These are phyloP conservation scores for Phoma sp. DNA, from an alignment of 2,329 filamentous ascomycete genomes.

Conservation along the genomic window DNA sequence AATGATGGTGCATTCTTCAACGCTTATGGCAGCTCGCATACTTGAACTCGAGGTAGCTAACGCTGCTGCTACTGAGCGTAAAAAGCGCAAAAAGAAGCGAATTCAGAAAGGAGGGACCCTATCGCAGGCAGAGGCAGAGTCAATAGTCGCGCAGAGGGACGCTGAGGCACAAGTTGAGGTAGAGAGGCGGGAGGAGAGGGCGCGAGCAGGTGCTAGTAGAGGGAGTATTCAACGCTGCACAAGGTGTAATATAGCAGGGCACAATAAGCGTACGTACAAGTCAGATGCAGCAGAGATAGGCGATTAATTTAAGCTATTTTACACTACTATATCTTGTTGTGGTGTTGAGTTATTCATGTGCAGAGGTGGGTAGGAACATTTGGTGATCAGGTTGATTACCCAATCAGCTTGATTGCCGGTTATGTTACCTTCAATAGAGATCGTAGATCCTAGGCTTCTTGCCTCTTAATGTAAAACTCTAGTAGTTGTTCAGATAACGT, in stretches of 20 bases:
- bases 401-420: too few species aligned
- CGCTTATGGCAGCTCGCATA: neutral
- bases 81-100: constrained; percentile 9
- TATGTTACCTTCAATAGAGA: too few species aligned
- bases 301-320: constrained; percentile 13
- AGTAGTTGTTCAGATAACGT: too few species aligned
- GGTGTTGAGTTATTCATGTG: constrained; percentile 13
- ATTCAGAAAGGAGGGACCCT: too few species aligned
- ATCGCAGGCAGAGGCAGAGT: constrained; percentile 12
- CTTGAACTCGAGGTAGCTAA: constrained; percentile 2
- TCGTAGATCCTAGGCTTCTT: too few species aligned
- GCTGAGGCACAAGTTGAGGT: constrained; percentile 3
- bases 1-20: constrained; percentile 1
- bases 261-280: constrained; percentile 7
- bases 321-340: constrained; percentile 2
- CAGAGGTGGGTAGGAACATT: too few species aligned
- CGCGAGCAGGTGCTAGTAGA: neutral
- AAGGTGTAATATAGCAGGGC: neutral
- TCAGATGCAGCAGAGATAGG: constrained; percentile 4
- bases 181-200: constrained; percentile 5
- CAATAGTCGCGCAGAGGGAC: constrained; percentile 3
- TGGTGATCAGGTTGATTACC: too few species aligned
- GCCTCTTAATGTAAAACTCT: too few species aligned
- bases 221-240: neutral
- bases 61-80: constrained; percentile 8